Evolutionary conservation across 768 basidiomycete species (phyloP), one percentile per base, ranked within the genome.

Genomic region (Coprinopsis sp.): DNA sequence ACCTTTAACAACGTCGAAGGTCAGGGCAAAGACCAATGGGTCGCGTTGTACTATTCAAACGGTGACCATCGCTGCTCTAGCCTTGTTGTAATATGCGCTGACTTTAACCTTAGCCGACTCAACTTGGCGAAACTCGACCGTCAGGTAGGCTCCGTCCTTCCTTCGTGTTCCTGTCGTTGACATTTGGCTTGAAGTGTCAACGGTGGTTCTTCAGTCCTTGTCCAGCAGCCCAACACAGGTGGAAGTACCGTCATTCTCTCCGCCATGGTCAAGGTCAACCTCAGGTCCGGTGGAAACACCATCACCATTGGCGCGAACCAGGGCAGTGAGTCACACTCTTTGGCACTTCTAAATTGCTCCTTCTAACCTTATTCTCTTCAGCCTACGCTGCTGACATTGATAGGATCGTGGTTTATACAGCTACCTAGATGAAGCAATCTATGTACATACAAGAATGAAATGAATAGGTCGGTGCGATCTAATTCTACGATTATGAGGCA

Each of bases 311-410:
- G 68, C 14, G 61, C 73, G 3, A 68, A 68, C 19, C 78, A 81
- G 59, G 68, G 58, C 46, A 78, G 74, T 80, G 55, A 62, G 77
- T 52, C 7, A 14, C 3, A 31, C 52, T 31, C 7, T 36, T 18
- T 8, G 6, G 2, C 16, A 10, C 25, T 28, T 16, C 16, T 13
- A 37, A 22, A 31, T 36, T 28, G 16, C 30, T 41, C 13, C 23
- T 23, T 19, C 33, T 34, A 37, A 43, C 25, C 44, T 37, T 25
- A 30, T 22, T 34, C 25, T 25, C 27, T 37, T 44, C 55, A 79
- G 78, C 65, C 53, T 81, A 74, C 58, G 80, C 78, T 12, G 80
- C 67, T 10, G 79, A 82, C 54, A 64, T 81, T 30, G 79, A 81
- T 62, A 79, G 73, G 62, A 78, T 82, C 53, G 64, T 81, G 24